A percentile compares a stretch with the other conserved stretches of the same genome.
Evolutionary conservation across 106 monocot genomes (phyloP).

Genomic region (Vanilla planifolia): DNA sequence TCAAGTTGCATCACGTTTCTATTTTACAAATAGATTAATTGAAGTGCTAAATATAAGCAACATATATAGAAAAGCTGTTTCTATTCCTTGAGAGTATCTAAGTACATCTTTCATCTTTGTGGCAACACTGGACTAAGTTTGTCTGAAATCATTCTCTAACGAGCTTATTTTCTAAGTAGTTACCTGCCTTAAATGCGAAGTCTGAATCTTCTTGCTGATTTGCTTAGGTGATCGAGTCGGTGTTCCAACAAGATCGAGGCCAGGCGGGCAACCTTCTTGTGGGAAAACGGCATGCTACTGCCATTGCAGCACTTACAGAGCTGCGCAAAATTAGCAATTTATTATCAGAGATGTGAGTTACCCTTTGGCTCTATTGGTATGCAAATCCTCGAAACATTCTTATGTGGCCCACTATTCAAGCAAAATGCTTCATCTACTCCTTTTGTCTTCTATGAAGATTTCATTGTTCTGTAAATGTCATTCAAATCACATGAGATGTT

Average conservation of each 20-base stretch:
- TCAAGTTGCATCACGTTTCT: no score
- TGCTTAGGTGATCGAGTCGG: slow-evolving; percentile 72
- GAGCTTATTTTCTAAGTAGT: no score
- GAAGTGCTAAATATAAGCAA: no score
- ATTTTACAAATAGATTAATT: no score
- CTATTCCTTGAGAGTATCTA: no score
- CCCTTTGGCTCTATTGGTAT: no score
- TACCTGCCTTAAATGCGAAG: not conserved
- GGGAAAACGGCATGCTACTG: slow-evolving; percentile 71
- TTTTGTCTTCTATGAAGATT: not conserved
- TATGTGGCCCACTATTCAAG: not conserved
- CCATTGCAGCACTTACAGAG: slow-evolving; percentile 78
- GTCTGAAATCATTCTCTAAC: no score
- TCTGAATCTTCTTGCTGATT: not conserved
- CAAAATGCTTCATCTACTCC: not conserved
- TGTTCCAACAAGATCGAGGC: slow-evolving; percentile 62
- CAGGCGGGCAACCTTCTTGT: slow-evolving; percentile 46
- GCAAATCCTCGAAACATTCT: no score
- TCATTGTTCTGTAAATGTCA: not conserved
- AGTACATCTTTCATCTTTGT: no score
- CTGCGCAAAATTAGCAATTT: slow-evolving; percentile 87
- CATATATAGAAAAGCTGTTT: no score
- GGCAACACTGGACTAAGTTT: no score
- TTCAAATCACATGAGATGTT: not conserved
- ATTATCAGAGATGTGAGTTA: slow-evolving; percentile 49